A percentile compares a stretch with the other conserved stretches of the same genome.
Conservation (phyloP, 2,329 filamentous ascomycete species). For the Penicillium capsulatum region DNA sequence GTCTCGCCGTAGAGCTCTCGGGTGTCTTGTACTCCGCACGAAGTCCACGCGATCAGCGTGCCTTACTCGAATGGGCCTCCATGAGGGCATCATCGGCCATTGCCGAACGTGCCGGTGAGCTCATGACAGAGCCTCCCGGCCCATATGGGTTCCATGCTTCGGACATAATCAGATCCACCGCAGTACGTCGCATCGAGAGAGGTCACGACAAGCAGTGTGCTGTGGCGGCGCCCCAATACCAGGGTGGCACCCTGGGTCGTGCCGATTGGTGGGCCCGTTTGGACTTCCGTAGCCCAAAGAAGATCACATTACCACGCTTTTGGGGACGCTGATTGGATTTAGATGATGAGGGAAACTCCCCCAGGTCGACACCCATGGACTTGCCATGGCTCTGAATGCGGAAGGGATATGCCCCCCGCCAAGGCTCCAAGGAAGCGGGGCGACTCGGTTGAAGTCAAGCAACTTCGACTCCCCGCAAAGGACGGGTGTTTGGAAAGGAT, state of each 20-base stretch:
- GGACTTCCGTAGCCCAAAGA: constrained; percentile 1
- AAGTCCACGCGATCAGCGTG: too few species aligned
- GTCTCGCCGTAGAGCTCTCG: too few species aligned
- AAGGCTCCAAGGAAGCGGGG: constrained; percentile 3
- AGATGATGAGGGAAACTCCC: neutral
- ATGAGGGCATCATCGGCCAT: too few species aligned
- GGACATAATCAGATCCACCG: neutral
- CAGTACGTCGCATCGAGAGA: neutral
- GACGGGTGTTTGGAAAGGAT: too few species aligned
- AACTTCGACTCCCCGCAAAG: neutral
- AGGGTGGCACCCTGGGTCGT: neutral
- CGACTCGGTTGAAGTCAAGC: neutral
- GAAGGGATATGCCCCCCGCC: constrained; percentile 12
- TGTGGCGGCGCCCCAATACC: constrained; percentile 1
- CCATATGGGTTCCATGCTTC: neutral
- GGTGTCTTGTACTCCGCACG: too few species aligned
- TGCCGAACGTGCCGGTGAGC: too few species aligned
- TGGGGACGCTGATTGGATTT: neutral
- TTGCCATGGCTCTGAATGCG: constrained; percentile 11
- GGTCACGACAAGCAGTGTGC: constrained; percentile 1
- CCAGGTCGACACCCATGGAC: neutral
- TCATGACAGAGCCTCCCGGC: too few species aligned
- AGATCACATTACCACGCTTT: neutral
- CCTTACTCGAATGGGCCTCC: too few species aligned
- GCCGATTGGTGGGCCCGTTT: neutral